phyloP scores from a whole-genome alignment of 768 basidiomycete species.

The Lanmaoa rubissima region DNA sequence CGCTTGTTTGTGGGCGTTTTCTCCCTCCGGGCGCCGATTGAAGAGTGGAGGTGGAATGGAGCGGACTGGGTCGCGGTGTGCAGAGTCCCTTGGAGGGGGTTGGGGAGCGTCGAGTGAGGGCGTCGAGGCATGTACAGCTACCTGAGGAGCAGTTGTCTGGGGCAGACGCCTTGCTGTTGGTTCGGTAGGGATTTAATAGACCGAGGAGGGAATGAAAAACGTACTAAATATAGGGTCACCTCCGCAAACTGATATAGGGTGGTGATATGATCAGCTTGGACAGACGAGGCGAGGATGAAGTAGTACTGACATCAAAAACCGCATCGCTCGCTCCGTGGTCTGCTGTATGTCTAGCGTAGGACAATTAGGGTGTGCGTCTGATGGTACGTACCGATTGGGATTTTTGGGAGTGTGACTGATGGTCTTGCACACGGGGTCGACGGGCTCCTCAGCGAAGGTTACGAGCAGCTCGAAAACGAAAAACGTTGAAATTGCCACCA shows the following conservation, averaged over 20 bases:
- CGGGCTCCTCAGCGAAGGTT: no score
- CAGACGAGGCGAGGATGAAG: not conserved
- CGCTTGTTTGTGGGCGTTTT: not conserved
- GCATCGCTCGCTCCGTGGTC: constrained; percentile 7
- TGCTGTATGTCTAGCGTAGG: constrained; percentile 26
- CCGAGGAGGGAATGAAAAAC: not conserved
- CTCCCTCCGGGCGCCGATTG: not conserved
- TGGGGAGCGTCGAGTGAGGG: not conserved
- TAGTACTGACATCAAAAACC: constrained; percentile 37
- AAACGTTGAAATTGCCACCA: no score
- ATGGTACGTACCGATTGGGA: constrained; percentile 35
- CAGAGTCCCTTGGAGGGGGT: not conserved
- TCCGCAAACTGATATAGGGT: constrained; percentile 30
- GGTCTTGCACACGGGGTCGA: no score
- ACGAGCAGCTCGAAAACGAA: no score
- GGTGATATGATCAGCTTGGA: not conserved
- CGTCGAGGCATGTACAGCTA: not conserved
- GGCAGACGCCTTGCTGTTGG: not conserved
- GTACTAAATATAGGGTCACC: constrained; percentile 26
- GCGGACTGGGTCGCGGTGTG: constrained; percentile 2
- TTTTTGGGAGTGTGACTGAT: no score
- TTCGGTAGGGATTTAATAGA: not conserved
- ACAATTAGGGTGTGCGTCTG: not conserved
- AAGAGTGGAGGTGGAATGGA: not conserved
- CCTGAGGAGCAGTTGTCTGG: not conserved